phyloP scores from a whole-genome alignment of 768 basidiomycete species.

The Pseudohyphozyma bogoriensis region DNA sequence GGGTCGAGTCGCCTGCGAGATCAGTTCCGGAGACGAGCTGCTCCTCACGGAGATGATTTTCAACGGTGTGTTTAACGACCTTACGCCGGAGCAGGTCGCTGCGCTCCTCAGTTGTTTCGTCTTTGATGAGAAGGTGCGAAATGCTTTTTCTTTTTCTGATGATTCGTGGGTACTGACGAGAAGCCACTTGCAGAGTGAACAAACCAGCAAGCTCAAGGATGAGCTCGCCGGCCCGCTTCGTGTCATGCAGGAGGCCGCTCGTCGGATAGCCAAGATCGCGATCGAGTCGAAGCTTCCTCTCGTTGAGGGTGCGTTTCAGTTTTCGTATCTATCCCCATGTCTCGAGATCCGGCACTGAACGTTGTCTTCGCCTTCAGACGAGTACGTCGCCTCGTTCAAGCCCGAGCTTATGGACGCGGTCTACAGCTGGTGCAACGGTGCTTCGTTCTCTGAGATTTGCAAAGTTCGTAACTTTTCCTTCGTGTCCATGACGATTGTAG shows the following conservation, averaged over 20 bases:
- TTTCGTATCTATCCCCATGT: too few relatives aligned
- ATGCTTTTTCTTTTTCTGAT: neutral
- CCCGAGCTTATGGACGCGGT: slow-evolving; percentile 98
- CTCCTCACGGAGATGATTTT: slow-evolving; percentile 94
- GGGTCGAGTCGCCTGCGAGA: slow-evolving; percentile 95
- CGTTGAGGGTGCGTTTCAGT: slow-evolving; percentile 49
- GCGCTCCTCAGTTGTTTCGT: slow-evolving; percentile 95
- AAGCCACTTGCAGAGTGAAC: slow-evolving; percentile 58
- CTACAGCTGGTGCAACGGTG: slow-evolving; percentile 94
- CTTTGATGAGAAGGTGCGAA: slow-evolving; percentile 80
- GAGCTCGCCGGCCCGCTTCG: slow-evolving; percentile 86
- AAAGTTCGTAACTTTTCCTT: slow-evolving; percentile 51
- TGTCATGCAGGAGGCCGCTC: slow-evolving; percentile 88
- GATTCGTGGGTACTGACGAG: neutral
- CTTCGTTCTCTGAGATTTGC: slow-evolving; percentile 89
- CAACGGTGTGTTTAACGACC: slow-evolving; percentile 85
- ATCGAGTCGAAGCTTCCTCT: slow-evolving; percentile 82
- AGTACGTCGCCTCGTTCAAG: slow-evolving; percentile 94
- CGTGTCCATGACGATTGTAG: neutral
- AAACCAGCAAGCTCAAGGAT: slow-evolving; percentile 73
- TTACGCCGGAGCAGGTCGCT: slow-evolving; percentile 84
- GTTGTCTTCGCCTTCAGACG: slow-evolving; percentile 40
- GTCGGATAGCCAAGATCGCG: slow-evolving; percentile 92
- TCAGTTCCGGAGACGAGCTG: slow-evolving; percentile 92
- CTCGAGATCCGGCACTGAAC: neutral